Evolutionary conservation across 2,329 filamentous ascomycete species (phyloP).

Genomic region (Xylaria sp.): DNA sequence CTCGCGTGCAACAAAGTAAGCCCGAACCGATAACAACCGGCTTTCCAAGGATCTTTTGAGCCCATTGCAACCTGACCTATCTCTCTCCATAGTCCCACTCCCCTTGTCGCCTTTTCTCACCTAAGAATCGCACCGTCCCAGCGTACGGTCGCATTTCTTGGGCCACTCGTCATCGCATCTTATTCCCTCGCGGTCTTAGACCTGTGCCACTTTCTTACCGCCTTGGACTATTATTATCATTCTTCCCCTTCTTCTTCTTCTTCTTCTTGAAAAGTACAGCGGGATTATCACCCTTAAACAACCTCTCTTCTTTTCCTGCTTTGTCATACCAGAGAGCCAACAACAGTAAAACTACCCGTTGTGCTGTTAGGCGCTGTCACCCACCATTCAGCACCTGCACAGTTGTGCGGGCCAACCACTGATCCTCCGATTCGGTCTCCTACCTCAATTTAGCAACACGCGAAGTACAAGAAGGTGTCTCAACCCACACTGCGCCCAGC

Average conservation of each 20-base stretch:
- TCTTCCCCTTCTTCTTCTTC: constrained; percentile 2
- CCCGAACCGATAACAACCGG: constrained; percentile 44
- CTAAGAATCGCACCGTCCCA: constrained; percentile 36
- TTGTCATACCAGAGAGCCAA: constrained; percentile 18
- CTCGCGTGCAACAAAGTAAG: constrained; percentile 42
- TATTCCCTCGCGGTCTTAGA: constrained; percentile 24
- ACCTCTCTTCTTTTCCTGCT: constrained; percentile 17
- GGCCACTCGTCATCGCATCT: constrained; percentile 35
- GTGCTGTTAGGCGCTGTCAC: constrained; percentile 14
- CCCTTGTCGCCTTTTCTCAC: constrained; percentile 37
- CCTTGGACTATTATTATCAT: constrained; percentile 28
- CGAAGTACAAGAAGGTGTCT: constrained; percentile 26
- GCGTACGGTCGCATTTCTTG: constrained; percentile 39
- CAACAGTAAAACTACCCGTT: neutral
- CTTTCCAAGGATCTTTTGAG: constrained; percentile 33
- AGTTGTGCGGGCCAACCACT: constrained; percentile 23
- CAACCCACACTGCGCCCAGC: constrained; percentile 12
- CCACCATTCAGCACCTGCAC: constrained; percentile 26
- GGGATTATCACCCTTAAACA: constrained; percentile 11
- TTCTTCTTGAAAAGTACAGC: constrained; percentile 11
- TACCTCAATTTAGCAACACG: constrained; percentile 36
- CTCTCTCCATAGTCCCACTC: constrained; percentile 28
- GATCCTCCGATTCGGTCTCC: constrained; percentile 36
- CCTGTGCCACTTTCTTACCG: constrained; percentile 34
- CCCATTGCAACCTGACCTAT: constrained; percentile 36